Percentiles rank a stretch among this genome's conserved stretches.
Evolutionary conservation across 768 basidiomycete species (phyloP).

Genomic region (Hemileccinum impolitum): DNA sequence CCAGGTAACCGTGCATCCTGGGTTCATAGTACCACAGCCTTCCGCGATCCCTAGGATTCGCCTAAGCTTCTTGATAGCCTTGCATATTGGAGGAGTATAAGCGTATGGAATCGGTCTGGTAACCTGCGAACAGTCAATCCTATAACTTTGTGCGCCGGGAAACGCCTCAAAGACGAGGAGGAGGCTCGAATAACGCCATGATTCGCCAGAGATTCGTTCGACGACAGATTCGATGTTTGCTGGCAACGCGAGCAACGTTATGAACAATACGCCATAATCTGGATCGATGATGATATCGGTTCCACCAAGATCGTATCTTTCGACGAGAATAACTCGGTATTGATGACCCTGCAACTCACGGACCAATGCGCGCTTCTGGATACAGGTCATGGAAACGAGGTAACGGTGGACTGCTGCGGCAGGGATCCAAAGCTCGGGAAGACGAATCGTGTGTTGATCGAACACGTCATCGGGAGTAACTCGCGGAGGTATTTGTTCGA

Average conservation of each 20-base stretch:
- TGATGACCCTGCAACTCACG: slow-evolving; percentile 43
- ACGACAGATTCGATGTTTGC: slow-evolving; percentile 44
- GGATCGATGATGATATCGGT: slow-evolving; percentile 68
- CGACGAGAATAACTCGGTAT: slow-evolving; percentile 56
- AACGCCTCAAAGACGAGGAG: slow-evolving; percentile 69
- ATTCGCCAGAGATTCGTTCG: slow-evolving; percentile 45
- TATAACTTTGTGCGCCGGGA: slow-evolving; percentile 42
- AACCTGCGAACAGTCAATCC: slow-evolving; percentile 7
- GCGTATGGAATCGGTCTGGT: slow-evolving; percentile 33
- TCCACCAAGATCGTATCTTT: slow-evolving; percentile 57
- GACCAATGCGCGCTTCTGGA: slow-evolving; percentile 66
- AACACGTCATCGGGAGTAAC: slow-evolving; percentile 40
- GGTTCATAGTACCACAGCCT: slow-evolving; percentile 50
- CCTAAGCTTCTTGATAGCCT: slow-evolving; percentile 65
- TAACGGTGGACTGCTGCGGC: slow-evolving; percentile 54
- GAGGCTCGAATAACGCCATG: slow-evolving; percentile 59
- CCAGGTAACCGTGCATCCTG: slow-evolving; percentile 42
- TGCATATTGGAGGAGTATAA: slow-evolving; percentile 65
- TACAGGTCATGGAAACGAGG: slow-evolving; percentile 61
- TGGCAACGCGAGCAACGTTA: slow-evolving; percentile 45
- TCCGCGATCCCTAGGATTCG: slow-evolving; percentile 61
- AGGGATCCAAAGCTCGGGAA: slow-evolving; percentile 32
- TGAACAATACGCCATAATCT: slow-evolving; percentile 53
- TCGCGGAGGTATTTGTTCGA: slow-evolving; percentile 18
- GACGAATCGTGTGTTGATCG: slow-evolving; percentile 41